phyloP scores from a whole-genome alignment of 148 eudicot species.

The Nepenthes mirabilis region DNA sequence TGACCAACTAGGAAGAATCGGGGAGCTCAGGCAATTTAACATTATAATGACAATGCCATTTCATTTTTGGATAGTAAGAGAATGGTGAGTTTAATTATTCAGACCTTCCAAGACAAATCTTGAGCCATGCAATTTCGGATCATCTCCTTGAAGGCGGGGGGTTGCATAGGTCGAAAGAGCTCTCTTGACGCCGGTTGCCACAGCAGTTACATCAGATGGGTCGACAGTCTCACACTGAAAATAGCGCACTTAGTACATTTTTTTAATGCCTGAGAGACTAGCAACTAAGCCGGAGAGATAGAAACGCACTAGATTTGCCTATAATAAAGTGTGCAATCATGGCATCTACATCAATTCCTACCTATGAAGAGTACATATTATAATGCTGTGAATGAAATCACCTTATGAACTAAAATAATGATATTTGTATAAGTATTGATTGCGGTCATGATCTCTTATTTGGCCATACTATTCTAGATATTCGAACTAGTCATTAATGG shows the following conservation, averaged over 20 bases:
- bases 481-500: constrained; percentile 1
- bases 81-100: not conserved
- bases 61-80: not conserved
- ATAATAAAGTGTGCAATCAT: no score
- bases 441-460: no score
- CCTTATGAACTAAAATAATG: no score
- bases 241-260: not conserved
- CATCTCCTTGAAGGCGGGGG: constrained; percentile 51
- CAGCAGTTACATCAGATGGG: constrained; percentile 61
- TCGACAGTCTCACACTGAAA: constrained; percentile 66
- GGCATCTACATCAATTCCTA: no score
- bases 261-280: not conserved
- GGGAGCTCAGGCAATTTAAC: no score
- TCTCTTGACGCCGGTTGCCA: constrained; percentile 45
- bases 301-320: not conserved
- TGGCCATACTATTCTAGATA: not conserved
- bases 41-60: no score
- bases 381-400: no score
- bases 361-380: no score
- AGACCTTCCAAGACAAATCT: constrained; percentile 96
- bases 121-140: constrained; percentile 80
- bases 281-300: not conserved
- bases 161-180: constrained; percentile 58
- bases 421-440: no score
- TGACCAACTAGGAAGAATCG: no score